phyloP scores from a whole-genome alignment of 202 grass and related monocot genomes.

The Panicum hallii region DNA sequence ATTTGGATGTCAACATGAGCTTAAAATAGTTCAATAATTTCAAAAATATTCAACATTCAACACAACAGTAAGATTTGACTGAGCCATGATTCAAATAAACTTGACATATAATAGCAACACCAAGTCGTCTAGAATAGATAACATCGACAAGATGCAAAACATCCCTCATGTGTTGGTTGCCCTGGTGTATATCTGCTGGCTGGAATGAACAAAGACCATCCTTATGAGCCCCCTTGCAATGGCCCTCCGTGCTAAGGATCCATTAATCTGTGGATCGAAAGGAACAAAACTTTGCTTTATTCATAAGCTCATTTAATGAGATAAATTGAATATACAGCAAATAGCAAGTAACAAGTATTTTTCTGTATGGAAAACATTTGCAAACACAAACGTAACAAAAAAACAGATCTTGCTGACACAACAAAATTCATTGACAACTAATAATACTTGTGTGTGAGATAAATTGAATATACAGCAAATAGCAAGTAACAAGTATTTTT shows the following conservation, averaged over 20 bases:
- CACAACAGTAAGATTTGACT: neutral
- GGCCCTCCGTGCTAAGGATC: conserved; percentile 78
- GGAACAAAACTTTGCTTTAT: neutral
- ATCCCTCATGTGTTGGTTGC: conserved; percentile 74
- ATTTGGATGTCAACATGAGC: neutral
- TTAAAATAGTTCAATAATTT: conserved; percentile 8
- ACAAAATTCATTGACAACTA: too few species aligned
- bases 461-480: neutral
- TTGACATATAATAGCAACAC: conserved; percentile 10
- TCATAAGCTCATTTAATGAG: neutral
- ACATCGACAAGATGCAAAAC: neutral
- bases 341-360: too few species aligned
- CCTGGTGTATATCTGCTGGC: conserved; percentile 93
- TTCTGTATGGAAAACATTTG: too few species aligned
- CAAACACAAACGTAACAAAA: too few species aligned
- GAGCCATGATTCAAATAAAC: neutral
- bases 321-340: neutral
- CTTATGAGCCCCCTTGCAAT: conserved; percentile 80
- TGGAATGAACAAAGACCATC: conserved; percentile 78
- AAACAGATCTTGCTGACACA: too few species aligned
- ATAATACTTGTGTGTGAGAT: too few species aligned
- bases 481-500: too few species aligned
- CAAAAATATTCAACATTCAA: conserved; percentile 39
- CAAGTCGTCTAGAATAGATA: conserved; percentile 29
- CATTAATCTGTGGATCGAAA: conserved; percentile 62